phyloP scores from a whole-genome alignment of 352 stramenopile genomes.

The Phytopythium montanum region DNA sequence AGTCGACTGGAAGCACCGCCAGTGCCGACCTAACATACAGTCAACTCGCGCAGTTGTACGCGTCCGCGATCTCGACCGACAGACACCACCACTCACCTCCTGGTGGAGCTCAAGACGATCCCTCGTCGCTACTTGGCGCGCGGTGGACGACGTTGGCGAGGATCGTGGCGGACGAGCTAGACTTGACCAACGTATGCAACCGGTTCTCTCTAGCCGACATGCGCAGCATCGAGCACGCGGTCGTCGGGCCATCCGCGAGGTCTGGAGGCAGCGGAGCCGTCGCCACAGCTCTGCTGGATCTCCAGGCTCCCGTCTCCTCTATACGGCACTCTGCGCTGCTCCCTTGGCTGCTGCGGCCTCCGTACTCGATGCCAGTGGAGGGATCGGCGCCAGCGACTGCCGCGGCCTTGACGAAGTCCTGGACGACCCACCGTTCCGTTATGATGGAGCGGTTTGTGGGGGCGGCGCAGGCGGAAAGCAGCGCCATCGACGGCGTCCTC shows the following conservation, averaged over 20 bases:
- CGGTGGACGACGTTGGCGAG: constrained; percentile 25
- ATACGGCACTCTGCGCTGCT: background rate
- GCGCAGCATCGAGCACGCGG: constrained; percentile 29
- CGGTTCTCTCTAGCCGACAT: constrained; percentile 25
- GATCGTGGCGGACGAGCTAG: constrained; percentile 24
- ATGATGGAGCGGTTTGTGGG: constrained; percentile 31
- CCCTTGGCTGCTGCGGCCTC: constrained; percentile 12
- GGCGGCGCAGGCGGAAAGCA: constrained; percentile 19
- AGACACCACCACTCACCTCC: background rate
- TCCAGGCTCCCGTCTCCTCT: background rate
- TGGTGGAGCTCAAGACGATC: background rate
- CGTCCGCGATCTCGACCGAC: background rate
- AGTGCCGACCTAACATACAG: constrained; percentile 6
- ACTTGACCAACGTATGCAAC: constrained; percentile 27
- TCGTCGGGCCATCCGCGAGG: constrained; percentile 2
- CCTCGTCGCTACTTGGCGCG: background rate
- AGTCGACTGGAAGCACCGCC: background rate
- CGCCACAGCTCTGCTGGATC: background rate
- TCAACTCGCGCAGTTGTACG: constrained; percentile 33
- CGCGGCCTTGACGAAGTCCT: constrained; percentile 19
- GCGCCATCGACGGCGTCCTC: constrained; percentile 11
- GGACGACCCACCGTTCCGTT: constrained; percentile 13
- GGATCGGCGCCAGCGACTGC: constrained; percentile 6
- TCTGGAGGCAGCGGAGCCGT: background rate
- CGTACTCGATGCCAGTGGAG: constrained; percentile 1